phyloP scores from a whole-genome alignment of 305 asterid genomes.

The Striga hermonthica region DNA sequence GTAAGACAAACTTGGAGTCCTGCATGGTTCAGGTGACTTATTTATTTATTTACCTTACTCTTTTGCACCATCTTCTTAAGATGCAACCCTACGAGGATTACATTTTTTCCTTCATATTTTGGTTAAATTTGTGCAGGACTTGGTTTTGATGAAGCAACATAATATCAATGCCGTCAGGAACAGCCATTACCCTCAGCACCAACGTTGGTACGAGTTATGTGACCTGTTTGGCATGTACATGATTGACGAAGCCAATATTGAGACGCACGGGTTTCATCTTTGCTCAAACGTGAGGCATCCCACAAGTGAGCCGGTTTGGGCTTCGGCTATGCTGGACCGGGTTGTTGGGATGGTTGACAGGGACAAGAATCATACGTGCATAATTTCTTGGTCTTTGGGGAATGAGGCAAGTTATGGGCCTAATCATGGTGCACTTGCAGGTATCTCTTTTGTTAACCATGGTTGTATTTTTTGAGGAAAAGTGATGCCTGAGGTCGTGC shows the following conservation, averaged over 20 bases:
- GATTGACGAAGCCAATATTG: conserved; percentile 98
- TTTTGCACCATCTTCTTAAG: conserved; percentile 12
- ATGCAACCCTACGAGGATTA: not conserved
- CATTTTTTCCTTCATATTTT: conserved; percentile 1
- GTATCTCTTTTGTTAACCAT: conserved; percentile 37
- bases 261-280: conserved; percentile 92
- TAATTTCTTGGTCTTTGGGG: conserved; percentile 94
- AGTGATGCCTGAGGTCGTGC: not conserved
- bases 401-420: conserved; percentile 96
- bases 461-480: conserved; percentile 6
- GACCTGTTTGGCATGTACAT: conserved; percentile 98
- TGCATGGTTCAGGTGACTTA: conserved; percentile 90
- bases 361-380: conserved; percentile 96
- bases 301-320: conserved; percentile 77
- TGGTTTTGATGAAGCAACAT: conserved; percentile 90
- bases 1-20: conserved; percentile 91
- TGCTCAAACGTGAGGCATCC: conserved; percentile 71
- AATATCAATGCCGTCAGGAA: conserved; percentile 94
- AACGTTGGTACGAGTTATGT: conserved; percentile 93
- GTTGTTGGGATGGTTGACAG: conserved; percentile 96
- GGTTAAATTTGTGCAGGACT: conserved; percentile 53
- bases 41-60: conserved; percentile 20
- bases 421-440: conserved; percentile 90
- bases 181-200: conserved; percentile 98
- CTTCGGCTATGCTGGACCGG: conserved; percentile 86